Percentiles rank a stretch among this genome's conserved stretches.
phyloP scores from a whole-genome alignment of 1,284 basidiomycete species.

The Exobasidium rhododendri region DNA sequence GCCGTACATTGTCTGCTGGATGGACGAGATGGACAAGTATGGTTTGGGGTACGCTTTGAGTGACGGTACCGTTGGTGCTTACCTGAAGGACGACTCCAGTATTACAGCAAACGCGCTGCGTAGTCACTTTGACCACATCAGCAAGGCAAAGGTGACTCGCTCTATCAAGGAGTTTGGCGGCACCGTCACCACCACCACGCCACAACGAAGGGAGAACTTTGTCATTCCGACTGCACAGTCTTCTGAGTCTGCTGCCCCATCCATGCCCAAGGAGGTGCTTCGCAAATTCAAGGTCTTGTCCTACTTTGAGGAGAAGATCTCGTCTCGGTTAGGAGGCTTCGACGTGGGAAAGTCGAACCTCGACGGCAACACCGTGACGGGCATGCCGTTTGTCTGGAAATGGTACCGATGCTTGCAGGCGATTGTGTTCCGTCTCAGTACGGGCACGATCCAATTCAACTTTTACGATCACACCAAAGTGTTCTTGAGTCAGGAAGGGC shows the following conservation, averaged over 20 bases:
- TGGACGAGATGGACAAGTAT: conserved; percentile 97
- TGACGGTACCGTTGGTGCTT: conserved; percentile 87
- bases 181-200: conserved; percentile 18
- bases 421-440: conserved; percentile 91
- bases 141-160: not conserved
- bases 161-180: not conserved
- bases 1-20: conserved; percentile 93
- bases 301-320: conserved; percentile 52
- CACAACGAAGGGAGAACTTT: conserved; percentile 43
- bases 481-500: conserved; percentile 75
- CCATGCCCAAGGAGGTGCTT: conserved; percentile 3
- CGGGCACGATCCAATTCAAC: conserved; percentile 95
- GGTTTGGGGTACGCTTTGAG: conserved; percentile 96
- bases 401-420: conserved; percentile 95
- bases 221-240: conserved; percentile 14
- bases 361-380: conserved; percentile 60
- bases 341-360: conserved; percentile 64
- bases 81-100: conserved; percentile 91
- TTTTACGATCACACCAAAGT: conserved; percentile 97
- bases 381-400: conserved; percentile 92
- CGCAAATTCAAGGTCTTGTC: conserved; percentile 26
- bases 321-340: conserved; percentile 50
- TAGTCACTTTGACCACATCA: conserved; percentile 21
- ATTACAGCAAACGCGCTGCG: conserved; percentile 62
- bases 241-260: not conserved